Percentiles rank a stretch among this genome's conserved stretches.
Evolutionary conservation across 2,329 filamentous ascomycete genomes (phyloP).

Genomic region (Macrophomina tecta): DNA sequence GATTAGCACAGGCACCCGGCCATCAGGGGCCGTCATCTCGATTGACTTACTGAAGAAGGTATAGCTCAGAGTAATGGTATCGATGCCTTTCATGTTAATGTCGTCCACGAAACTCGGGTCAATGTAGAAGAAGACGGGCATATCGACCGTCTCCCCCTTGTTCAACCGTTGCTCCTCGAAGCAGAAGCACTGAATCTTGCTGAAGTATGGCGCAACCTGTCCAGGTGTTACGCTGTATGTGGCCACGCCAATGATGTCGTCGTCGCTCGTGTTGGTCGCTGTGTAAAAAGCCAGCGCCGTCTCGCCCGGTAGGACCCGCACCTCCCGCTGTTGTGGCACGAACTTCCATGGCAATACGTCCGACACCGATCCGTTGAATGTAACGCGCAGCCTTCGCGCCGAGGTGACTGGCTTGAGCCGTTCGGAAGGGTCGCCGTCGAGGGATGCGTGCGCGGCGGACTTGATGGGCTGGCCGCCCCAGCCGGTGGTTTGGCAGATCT

Average conservation of each 20-base stretch:
- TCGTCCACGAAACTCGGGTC: slow-evolving; percentile 95
- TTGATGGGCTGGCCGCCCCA: slow-evolving; percentile 94
- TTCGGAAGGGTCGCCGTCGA: slow-evolving; percentile 67
- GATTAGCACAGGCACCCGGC: slow-evolving; percentile 31
- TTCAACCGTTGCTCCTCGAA: slow-evolving; percentile 95
- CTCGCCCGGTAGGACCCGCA: slow-evolving; percentile 92
- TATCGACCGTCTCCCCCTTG: slow-evolving; percentile 95
- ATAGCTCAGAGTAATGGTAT: slow-evolving; percentile 94
- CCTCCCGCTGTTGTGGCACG: slow-evolving; percentile 93
- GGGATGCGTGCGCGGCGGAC: slow-evolving; percentile 69
- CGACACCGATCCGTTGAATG: slow-evolving; percentile 93
- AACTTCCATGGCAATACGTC: slow-evolving; percentile 98
- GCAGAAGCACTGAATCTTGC: slow-evolving; percentile 99
- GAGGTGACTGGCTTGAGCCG: slow-evolving; percentile 81
- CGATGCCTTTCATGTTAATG: slow-evolving; percentile 88
- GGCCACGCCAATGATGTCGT: slow-evolving; percentile 96
- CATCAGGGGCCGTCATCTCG: neutral
- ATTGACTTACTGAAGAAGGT: slow-evolving; percentile 89
- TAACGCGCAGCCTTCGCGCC: slow-evolving; percentile 87
- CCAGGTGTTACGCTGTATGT: slow-evolving; percentile 97
- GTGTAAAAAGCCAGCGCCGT: slow-evolving; percentile 98
- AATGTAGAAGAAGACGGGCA: slow-evolving; percentile 99
- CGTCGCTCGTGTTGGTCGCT: slow-evolving; percentile 85
- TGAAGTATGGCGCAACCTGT: slow-evolving; percentile 96
- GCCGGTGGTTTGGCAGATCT: slow-evolving; percentile 85